Evolutionary conservation across 306 rosid species (phyloP), one percentile per base, ranked within the genome.

Genomic region (Amphicarpaea edgeworthii): DNA sequence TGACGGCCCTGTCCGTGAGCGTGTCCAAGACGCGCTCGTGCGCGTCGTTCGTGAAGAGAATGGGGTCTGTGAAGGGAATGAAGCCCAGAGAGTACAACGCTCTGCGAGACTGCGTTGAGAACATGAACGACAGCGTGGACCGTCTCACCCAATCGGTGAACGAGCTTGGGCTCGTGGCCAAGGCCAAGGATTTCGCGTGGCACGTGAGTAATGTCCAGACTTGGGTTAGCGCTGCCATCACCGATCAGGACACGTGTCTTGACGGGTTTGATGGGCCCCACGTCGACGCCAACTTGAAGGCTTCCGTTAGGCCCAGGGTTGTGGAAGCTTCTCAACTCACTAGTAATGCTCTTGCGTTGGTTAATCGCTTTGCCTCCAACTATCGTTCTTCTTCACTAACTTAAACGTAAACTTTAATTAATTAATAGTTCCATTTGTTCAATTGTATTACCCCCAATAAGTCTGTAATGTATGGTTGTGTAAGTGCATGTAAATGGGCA

Each of bases 151-250:
- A 85, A 64, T 86, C 97, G 45, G 53, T 81, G 2, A 79, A 51
- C 47, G 97, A 92, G 80, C 78, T 92, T 0, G 87, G 84, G 9
- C 87, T 67, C 12, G 21, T 60, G 43, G 67, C 23, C 4, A 41
- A 62, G 20, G 67, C 71, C 1, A 59, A 24, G 79, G 86, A 86
- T 16, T 89, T 87, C 16, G 3, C 0, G 54, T 86, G 87, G 96
- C 95, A 82, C 43, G 58, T 91, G 79, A 89, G 88, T 67, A 89
- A 92, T 14, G 88, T 92, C 8, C 89, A 92, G 84, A 92, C 95
- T 19, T 92, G 97, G 97, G 95, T 88, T 26, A 92, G 93, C 70
- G 90, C 97, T 17, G 95, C 95, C 10, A 80, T 92, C 5, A 92
- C 97, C 0, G 83, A 88, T 66, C 93, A 89, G 55, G 59, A 12